Percentiles rank a stretch among this genome's conserved stretches.
Evolutionary conservation across 306 rosid genomes (phyloP).

Genomic region (Trifolium dubium): DNA sequence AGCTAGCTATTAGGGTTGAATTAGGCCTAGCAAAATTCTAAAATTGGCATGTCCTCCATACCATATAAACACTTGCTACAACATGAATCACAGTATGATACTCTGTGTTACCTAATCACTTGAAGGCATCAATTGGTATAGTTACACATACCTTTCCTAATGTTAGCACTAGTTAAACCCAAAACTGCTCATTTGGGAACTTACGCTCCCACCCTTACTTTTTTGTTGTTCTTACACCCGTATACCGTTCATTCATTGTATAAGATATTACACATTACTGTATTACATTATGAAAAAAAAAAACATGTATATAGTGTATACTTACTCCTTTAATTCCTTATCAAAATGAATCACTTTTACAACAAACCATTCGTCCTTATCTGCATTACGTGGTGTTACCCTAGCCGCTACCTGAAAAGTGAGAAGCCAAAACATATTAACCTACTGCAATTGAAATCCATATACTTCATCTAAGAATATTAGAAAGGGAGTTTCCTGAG

Average conservation of each 20-base stretch:
- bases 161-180: constrained; percentile 20
- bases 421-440: constrained; percentile 40
- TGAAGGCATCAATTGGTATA: constrained; percentile 23
- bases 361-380: constrained; percentile 93
- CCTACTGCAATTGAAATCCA: constrained; percentile 35
- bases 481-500: background rate
- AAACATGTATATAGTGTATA: constrained; percentile 33
- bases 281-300: constrained; percentile 3
- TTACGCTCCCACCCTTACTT: background rate
- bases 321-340: constrained; percentile 93
- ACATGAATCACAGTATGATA: constrained; percentile 2
- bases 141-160: constrained; percentile 10
- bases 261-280: background rate
- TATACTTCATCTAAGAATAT: background rate
- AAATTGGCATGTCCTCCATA: background rate
- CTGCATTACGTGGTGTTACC: constrained; percentile 85
- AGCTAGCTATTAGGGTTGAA: background rate
- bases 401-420: constrained; percentile 88
- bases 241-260: background rate
- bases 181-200: background rate
- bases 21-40: background rate
- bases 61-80: background rate
- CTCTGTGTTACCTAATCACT: background rate
- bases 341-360: constrained; percentile 96
- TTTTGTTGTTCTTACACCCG: background rate